Evolutionary conservation across 345 rosid species (phyloP), one percentile per base, ranked within the genome.

Genomic region (Erodium maritimum): DNA sequence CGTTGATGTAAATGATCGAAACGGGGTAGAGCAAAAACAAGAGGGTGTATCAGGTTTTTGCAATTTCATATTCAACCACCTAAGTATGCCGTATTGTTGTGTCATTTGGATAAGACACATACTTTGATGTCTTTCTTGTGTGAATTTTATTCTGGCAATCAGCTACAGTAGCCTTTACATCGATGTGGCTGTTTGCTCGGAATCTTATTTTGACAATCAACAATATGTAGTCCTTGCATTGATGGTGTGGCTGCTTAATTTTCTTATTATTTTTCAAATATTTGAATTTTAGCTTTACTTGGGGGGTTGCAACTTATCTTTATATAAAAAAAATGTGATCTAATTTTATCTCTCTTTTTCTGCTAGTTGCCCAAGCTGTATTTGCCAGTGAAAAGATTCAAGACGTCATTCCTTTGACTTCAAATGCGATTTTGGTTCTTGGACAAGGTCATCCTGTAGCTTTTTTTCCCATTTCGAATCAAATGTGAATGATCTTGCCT

Each of bases 361-460:
- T 70, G 59, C 61, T 67, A 81, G 95, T 77, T 70, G 61, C 62
- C 5, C 79, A 76, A 67, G 77, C 85, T 59, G 73, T 88, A 61
- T 85, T 88, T 65, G 57, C 79, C 17, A 67, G 71, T 24, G 90
- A 85, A 70, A 83, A 75, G 80, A 68, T 88, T 67, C 85, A 79
- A 58, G 86, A 79, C 60, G 67, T 79, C 58, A 65, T 74, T 62
- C 79, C 84, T 24, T 64, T 72, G 59, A 71, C 81, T 23, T 65
- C 77, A 57, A 82, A 80, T 71, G 82, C 81, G 53, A 63, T 75
- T 73, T 53, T 88, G 74, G 68, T 82, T 63, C 94, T 88, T 51
- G 96, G 87, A 65, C 73, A 76, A 78, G 85, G 96, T 88, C 73
- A 75, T 64, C 16, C 65, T 50, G n/a, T 42, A 42, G 58, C 25